These are phyloP conservation scores for Pseudocercospora fuligena DNA, from an alignment of 2,329 filamentous ascomycete genomes.

Conservation along the genomic window DNA sequence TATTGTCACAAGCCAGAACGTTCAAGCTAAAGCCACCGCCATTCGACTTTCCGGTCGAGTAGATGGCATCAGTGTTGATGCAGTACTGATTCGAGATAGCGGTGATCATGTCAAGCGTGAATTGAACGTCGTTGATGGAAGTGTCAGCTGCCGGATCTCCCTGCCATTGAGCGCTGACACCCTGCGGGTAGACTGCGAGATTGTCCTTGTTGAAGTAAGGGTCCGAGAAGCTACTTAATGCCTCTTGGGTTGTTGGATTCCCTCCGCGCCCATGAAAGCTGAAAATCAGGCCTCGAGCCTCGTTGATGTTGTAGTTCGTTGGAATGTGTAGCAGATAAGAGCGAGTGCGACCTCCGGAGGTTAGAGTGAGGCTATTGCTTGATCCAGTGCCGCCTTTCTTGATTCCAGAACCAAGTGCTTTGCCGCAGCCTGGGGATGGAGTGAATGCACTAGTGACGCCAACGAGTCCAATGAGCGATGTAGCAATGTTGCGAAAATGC, in stretches of 20 bases:
- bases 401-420: conserved; percentile 23
- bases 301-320: conserved; percentile 45
- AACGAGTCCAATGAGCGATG: conserved; percentile 5
- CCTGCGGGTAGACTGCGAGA: conserved; percentile 54
- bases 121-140: conserved; percentile 47
- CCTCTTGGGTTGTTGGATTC: conserved; percentile 45
- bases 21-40: conserved; percentile 55
- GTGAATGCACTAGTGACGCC: conserved; percentile 12
- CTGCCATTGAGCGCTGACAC: conserved; percentile 45
- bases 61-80: conserved; percentile 50
- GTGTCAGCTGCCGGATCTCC: conserved; percentile 45
- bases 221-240: conserved; percentile 52
- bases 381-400: conserved; percentile 27
- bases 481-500: neutral
- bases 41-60: conserved; percentile 58
- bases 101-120: conserved; percentile 50
- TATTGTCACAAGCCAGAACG: conserved; percentile 52
- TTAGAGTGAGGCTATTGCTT: conserved; percentile 31
- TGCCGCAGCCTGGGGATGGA: conserved; percentile 34
- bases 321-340: conserved; percentile 48
- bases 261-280: conserved; percentile 53
- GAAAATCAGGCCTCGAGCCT: conserved; percentile 49
- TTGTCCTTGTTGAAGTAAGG: conserved; percentile 49
- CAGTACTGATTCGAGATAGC: conserved; percentile 48
- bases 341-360: conserved; percentile 32